Percentiles rank a stretch among this genome's conserved stretches.
Evolutionary conservation across 179 eudicot genomes (phyloP).

Genomic region (Silene coronaria): DNA sequence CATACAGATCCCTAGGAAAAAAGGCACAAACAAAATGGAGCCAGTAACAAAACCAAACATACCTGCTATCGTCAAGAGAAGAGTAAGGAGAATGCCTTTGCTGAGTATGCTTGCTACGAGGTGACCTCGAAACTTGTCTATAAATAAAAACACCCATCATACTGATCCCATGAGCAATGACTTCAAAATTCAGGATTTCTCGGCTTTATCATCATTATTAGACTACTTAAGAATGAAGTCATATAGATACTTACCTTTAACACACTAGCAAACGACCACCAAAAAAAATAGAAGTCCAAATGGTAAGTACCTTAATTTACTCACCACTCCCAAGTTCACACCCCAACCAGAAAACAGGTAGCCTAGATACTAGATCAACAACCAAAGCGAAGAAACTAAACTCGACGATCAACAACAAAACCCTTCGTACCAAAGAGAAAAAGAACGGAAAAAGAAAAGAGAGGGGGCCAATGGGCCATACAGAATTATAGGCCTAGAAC

Average conservation of each 20-base stretch:
- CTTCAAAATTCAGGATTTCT: constrained; percentile 4
- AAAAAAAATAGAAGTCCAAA: neutral
- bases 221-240: neutral
- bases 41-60: constrained; percentile 14
- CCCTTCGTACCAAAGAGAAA: neutral
- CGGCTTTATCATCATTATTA: neutral
- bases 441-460: neutral
- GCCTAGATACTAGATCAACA: neutral
- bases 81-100: constrained; percentile 75
- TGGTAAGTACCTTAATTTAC: neutral
- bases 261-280: neutral
- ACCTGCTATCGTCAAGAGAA: neutral
- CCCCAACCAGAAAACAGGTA: neutral
- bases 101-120: constrained; percentile 85
- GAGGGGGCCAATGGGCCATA: neutral
- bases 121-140: constrained; percentile 93
- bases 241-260: neutral
- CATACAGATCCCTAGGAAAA: no score
- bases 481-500: neutral
- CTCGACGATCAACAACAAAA: neutral
- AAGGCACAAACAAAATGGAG: constrained; percentile 11
- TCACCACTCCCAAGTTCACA: neutral
- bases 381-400: neutral
- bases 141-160: constrained; percentile 63
- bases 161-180: constrained; percentile 65